Evolutionary conservation across 805 yeast genomes (phyloP), one percentile per base, ranked within the genome.

Genomic region (baker's yeast (Saccharomyces cerevisiae)): DNA sequence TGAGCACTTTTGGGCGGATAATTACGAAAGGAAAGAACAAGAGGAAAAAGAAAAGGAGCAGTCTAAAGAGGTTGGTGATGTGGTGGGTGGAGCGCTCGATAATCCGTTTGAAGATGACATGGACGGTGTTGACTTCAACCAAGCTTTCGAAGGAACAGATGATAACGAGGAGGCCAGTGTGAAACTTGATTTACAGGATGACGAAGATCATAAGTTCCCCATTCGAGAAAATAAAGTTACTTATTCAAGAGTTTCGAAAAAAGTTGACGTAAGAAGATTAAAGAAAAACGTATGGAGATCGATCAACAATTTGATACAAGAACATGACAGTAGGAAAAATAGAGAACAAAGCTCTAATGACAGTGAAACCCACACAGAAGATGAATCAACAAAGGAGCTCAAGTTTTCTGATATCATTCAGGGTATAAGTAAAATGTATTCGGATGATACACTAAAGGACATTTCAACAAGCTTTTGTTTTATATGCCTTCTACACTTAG

Each of bases 391-490:
- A 24, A 46, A 62, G 36, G 57, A 57, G 9, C 50, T 70, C 27
- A 67, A 63, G 46, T 78, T 83, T 58, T 71, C 79, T 1, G 74
- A 73, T 10, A 73, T 85, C 36, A 80, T 84, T 4, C 69, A 69
- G 2, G 77, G 76, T 28, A 75, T 85, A 26, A 74, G 73, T 21
- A 68, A 70, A 8, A 73, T 75, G 65, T 89, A 90, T 65, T 74
- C 80, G 0, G 69, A 73, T 8, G 82, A 80, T 49, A 79, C 82
- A 49, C 73, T 76, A 59, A 78, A 77, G 50, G 96, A 89, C 51
- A 70, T 90, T 6, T 85, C 95, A 0, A 89, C 96, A 0, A 85
- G 95, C 69, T 87, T 87, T 68, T 87, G 88, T 63, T 89, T 89
- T 62, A 87, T 89, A 55, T 87, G 96, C 61, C 70, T 89, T 62